These are phyloP conservation scores for Pythium oligandrum DNA, from an alignment of 352 stramenopile species.

Conservation along the genomic window DNA sequence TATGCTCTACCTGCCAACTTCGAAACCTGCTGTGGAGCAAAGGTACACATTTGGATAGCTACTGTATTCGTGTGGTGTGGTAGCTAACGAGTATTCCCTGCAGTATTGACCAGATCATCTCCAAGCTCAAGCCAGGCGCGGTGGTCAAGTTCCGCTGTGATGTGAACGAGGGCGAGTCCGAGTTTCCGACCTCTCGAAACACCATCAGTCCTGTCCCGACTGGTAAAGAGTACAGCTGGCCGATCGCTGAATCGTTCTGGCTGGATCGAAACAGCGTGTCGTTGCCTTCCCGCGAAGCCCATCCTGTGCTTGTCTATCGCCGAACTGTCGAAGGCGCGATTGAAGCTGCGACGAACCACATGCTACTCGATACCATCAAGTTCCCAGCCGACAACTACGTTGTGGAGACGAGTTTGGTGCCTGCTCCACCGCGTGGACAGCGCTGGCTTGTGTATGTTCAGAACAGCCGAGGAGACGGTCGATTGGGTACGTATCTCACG, in stretches of 20 bases:
- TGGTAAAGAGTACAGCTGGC: conserved; percentile 82
- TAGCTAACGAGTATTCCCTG: conserved; percentile 2
- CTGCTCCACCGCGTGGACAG: conserved; percentile 59
- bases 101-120: conserved; percentile 82
- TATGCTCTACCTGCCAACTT: conserved; percentile 80
- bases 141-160: conserved; percentile 83
- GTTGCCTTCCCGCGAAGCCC: conserved; percentile 67
- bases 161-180: conserved; percentile 32
- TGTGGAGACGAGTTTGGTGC: conserved; percentile 53
- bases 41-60: conserved; percentile 16
- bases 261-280: conserved; percentile 75
- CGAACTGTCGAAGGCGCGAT: conserved; percentile 74
- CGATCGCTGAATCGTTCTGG: conserved; percentile 81
- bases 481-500: conserved; percentile 34
- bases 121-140: conserved; percentile 76
- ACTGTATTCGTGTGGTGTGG: not conserved
- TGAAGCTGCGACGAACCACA: conserved; percentile 80
- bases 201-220: conserved; percentile 66
- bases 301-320: conserved; percentile 66
- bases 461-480: conserved; percentile 74
- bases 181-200: conserved; percentile 53
- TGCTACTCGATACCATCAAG: conserved; percentile 86
- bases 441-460: conserved; percentile 83
- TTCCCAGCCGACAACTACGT: conserved; percentile 79
- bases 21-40: conserved; percentile 72